Base-by-base conservation (phyloP, 2,329 filamentous ascomycete genomes). In the Neonectria sp. region DNA sequence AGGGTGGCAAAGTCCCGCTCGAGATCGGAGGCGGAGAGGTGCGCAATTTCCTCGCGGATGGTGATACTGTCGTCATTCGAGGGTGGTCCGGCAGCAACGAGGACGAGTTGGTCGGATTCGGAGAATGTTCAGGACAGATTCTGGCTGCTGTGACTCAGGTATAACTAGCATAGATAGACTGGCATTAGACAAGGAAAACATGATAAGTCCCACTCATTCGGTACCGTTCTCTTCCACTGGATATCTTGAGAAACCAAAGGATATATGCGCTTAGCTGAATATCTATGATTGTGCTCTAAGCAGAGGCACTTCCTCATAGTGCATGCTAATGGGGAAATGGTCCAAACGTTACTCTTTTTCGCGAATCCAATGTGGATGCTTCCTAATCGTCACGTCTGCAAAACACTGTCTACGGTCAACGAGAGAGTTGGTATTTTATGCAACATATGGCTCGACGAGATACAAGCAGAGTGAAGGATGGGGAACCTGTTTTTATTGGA, bases 1-100 rank as follows among this genome's bases (percentile, higher is more conserved):
- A 89, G 71, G 90, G 89, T 49, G 93, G 93, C 1, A 94, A 93
- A 81, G 82, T 82, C 12, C 79, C 86, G 2, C 82, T 95, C 24
- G 84, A 86, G 74, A 79, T 95, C n/a, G 84, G 84, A 0, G 88
- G 88, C 21, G 91, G 91, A n/a, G 91, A 92, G 62, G 66, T 69
- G 6, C 49, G 72, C 0, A 74, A 71, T 58, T 74, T 75, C 9
- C 55, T 74, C 1, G 71, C 73, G 29, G 65, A 74, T 2, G 72
- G 72, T 1, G 72, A 74, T 12, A 73, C 60, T 1, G 64, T 74
- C 2, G 65, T 67, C 6, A 73, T 74, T 0, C 67, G 52, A 2
- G 72, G 72, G 0, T 74, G 72, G 72, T 59, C 72, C 1, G 70
- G 72, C 0, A 13, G 12, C 0, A 43, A 53, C 0, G 68, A 70